Evolutionary conservation across 2,329 filamentous ascomycete species (phyloP).

Genomic region (Eutypa lata): DNA sequence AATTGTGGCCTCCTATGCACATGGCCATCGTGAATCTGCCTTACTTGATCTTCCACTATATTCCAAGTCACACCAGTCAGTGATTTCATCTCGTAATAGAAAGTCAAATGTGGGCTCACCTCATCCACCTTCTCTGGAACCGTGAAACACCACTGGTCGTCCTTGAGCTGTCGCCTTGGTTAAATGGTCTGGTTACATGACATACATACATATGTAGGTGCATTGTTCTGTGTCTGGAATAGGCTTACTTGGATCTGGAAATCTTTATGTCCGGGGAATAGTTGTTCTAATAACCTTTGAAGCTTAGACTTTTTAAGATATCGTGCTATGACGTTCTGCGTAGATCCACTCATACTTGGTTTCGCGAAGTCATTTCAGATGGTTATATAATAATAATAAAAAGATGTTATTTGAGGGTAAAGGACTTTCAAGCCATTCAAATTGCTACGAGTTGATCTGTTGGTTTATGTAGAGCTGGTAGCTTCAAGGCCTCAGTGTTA

Average conservation of each 20-base stretch:
- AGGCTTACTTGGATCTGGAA: slow-evolving; percentile 25
- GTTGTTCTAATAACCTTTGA: slow-evolving; percentile 20
- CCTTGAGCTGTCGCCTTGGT: slow-evolving; percentile 20
- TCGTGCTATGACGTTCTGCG: slow-evolving; percentile 21
- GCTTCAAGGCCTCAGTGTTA: neutral
- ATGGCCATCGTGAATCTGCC: neutral
- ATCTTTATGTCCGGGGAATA: slow-evolving; percentile 22
- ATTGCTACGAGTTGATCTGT: neutral
- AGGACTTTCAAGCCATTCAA: too few relatives aligned
- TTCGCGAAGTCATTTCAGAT: neutral
- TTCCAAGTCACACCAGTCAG: neutral
- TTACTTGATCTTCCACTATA: slow-evolving; percentile 9
- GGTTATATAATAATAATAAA: too few relatives aligned
- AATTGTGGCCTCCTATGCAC: neutral
- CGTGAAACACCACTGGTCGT: slow-evolving; percentile 28
- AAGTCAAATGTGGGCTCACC: slow-evolving; percentile 8
- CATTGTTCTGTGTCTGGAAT: neutral
- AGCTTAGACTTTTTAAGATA: slow-evolving; percentile 25
- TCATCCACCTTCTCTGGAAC: slow-evolving; percentile 18
- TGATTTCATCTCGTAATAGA: neutral
- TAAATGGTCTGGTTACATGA: slow-evolving; percentile 1
- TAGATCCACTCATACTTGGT: slow-evolving; percentile 3
- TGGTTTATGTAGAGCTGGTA: neutral
- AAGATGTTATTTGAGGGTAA: too few relatives aligned
- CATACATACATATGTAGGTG: neutral